Conservation (phyloP, 495 filamentous ascomycete genomes). For the Podospora pseudopauciseta region DNA sequence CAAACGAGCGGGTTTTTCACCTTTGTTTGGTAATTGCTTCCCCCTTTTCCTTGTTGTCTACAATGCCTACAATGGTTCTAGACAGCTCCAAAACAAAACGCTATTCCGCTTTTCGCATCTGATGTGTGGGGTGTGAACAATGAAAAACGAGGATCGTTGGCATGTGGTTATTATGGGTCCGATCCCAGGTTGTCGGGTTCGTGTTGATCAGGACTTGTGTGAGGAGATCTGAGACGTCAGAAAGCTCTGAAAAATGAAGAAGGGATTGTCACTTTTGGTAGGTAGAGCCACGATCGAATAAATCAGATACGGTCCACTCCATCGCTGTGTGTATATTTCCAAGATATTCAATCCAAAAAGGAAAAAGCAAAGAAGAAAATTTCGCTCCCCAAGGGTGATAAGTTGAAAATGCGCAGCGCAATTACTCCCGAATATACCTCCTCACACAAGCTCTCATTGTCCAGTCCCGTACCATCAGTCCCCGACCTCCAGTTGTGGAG, state of each 20-base stretch:
- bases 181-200: not conserved
- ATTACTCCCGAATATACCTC: conserved; percentile 1
- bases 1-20: too few relatives aligned
- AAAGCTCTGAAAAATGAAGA: not conserved
- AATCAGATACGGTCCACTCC: too few relatives aligned
- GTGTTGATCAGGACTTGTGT: not conserved
- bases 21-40: too few relatives aligned
- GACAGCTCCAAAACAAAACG: too few relatives aligned
- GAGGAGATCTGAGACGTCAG: not conserved
- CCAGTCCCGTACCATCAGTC: not conserved
- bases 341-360: too few relatives aligned
- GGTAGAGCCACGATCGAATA: too few relatives aligned
- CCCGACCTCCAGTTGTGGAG: not conserved
- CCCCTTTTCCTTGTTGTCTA: too few relatives aligned
- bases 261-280: not conserved
- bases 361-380: too few relatives aligned
- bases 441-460: conserved; percentile 1
- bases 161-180: not conserved
- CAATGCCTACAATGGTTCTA: too few relatives aligned
- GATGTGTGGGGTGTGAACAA: not conserved
- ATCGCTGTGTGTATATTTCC: too few relatives aligned
- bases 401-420: not conserved
- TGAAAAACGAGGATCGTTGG: not conserved
- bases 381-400: too few relatives aligned
- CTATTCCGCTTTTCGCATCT: not conserved